Evolutionary conservation across 257 asterid genomes (phyloP).

Genomic region (Echites panduratus): DNA sequence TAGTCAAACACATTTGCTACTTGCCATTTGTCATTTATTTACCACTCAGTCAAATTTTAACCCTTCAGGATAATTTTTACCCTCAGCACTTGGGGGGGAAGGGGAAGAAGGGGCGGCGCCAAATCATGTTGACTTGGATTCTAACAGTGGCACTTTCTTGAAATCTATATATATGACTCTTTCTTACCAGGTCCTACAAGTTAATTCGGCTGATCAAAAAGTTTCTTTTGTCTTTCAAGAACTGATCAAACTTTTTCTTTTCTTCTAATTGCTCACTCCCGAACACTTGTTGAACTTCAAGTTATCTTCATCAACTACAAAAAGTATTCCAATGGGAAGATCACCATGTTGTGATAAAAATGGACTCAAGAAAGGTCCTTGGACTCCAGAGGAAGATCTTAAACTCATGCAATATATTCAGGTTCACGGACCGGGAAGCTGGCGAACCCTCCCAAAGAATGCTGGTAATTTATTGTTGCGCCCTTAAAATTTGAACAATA

Average conservation of each 20-base stretch:
- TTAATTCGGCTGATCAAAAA: slow-evolving; percentile 15
- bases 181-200: slow-evolving; percentile 31
- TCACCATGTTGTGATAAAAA: slow-evolving; percentile 74
- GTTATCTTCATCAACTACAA: neutral
- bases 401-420: slow-evolving; percentile 55
- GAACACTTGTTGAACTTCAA: neutral
- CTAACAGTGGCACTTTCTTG: slow-evolving; percentile 10
- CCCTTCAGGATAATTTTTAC: neutral
- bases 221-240: slow-evolving; percentile 14
- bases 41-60: neutral
- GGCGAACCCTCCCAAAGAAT: slow-evolving; percentile 74
- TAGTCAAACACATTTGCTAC: slow-evolving; percentile 45
- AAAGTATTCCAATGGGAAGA: slow-evolving; percentile 53
- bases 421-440: slow-evolving; percentile 63
- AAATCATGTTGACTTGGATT: slow-evolving; percentile 59
- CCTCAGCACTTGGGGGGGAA: neutral
- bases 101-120: slow-evolving; percentile 59
- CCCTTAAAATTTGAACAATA: neutral
- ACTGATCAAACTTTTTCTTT: neutral
- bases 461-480: slow-evolving; percentile 41
- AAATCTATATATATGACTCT: slow-evolving; percentile 37
- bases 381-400: slow-evolving; percentile 75
- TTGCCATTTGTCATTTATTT: slow-evolving; percentile 34
- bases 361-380: slow-evolving; percentile 82
- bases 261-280: neutral